phyloP scores from a whole-genome alignment of 2,329 filamentous ascomycete species.

The Penicillium sp. region DNA sequence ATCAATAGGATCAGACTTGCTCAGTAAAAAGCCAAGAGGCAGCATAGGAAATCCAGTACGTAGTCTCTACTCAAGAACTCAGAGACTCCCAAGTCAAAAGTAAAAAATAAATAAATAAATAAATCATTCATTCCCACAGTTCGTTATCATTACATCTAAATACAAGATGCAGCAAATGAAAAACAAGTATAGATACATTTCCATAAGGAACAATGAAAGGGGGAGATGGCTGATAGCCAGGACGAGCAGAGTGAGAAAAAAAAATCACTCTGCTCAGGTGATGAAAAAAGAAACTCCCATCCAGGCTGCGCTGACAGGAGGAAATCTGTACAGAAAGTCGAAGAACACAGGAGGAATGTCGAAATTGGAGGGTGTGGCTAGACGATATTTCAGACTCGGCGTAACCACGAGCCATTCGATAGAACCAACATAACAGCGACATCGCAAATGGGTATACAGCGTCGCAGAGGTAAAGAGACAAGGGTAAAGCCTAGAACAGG shows the following conservation, averaged over 20 bases:
- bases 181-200: slow-evolving; percentile 13
- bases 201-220: background rate
- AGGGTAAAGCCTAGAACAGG: slow-evolving; percentile 6
- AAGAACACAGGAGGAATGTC: background rate
- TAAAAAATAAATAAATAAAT: background rate
- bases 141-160: slow-evolving; percentile 7
- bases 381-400: slow-evolving; percentile 2
- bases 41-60: no score
- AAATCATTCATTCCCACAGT: background rate
- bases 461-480: slow-evolving; percentile 16
- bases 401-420: slow-evolving; percentile 4
- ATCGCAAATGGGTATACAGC: slow-evolving; percentile 33
- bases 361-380: background rate
- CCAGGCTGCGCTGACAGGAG: background rate
- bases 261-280: slow-evolving; percentile 1
- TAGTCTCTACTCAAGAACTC: no score
- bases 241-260: background rate
- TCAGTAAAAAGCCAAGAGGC: no score
- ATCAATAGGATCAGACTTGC: no score
- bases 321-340: slow-evolving; percentile 8
- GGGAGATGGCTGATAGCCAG: slow-evolving; percentile 8
- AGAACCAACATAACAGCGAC: slow-evolving; percentile 7
- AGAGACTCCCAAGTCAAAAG: no score
- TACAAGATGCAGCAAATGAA: background rate
- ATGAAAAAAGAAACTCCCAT: background rate